Base-by-base conservation (phyloP, 2,329 filamentous ascomycete genomes). In the Fusarium brachygibbosum region DNA sequence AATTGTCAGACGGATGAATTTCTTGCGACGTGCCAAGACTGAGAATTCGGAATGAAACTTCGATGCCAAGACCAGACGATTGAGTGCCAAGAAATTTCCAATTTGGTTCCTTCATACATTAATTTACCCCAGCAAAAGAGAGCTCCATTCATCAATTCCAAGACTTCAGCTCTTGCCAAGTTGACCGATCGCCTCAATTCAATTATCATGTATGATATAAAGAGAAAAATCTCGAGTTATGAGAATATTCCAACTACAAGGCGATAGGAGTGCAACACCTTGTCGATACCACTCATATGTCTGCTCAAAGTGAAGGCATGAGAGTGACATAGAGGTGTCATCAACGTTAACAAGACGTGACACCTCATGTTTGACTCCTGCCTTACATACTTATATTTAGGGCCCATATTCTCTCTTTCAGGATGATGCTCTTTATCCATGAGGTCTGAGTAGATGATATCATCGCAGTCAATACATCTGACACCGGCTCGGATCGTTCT, bases 21-120 rank as follows among this genome's bases (percentile, higher is more conserved):
- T 63, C 44, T 70, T 54, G 64, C 63, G 42, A 68, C 48, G 38
- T 61, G 68, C 68, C 68, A 71, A 71, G 68, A 57, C 64, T 45
- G 48, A 60, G 32, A n/a, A 38, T 35, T 60, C 49, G 53, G 44
- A 63, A 29, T 40, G 55, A 61, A 64, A 52, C 34, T 51, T 32
- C 40, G 25, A 70, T 65, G 68, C 68, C 68, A 71, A 71, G 68
- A 62, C 64, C 23, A 29, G 41, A 45, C 40, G 31, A 59, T 12
- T 42, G 25, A 42, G 44, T 49, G 55, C 50, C 68, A 66, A 66
- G 64, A 42, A 9, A 3, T 45, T 45, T 19, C 41, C 37, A 53
- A 37, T 45, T 53, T 48, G 58, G 12, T 29, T 40, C 9, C 9
- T 29, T 29, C 29, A 10, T 29, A 25, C 45, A n/a, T 49, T 49